Evolutionary conservation across 2,329 filamentous ascomycete genomes (phyloP).

Genomic region (Stachybotrys elegans): DNA sequence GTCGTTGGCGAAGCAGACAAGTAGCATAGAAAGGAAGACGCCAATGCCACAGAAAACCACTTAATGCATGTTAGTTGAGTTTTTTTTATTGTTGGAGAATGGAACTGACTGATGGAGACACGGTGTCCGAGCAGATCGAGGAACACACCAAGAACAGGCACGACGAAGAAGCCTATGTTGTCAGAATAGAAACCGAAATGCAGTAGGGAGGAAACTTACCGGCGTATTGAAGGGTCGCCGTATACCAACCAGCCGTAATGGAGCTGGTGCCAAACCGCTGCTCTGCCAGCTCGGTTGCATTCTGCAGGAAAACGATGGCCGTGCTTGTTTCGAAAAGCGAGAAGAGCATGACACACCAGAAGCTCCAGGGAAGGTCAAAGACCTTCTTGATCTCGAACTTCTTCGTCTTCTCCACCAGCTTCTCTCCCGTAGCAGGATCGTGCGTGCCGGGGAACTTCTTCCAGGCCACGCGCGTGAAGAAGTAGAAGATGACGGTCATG

Average conservation of each 20-base stretch:
- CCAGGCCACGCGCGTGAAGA: constrained; percentile 45
- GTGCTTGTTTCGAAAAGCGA: constrained; percentile 49
- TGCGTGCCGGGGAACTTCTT: constrained; percentile 35
- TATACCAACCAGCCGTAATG: constrained; percentile 51
- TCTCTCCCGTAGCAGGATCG: constrained; percentile 51
- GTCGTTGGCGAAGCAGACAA: constrained; percentile 41
- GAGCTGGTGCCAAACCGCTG: constrained; percentile 44
- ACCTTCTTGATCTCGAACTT: constrained; percentile 48
- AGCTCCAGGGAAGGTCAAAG: constrained; percentile 50
- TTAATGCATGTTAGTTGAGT: background rate
- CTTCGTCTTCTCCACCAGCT: constrained; percentile 50
- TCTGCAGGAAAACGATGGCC: constrained; percentile 43
- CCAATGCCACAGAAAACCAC: constrained; percentile 39
- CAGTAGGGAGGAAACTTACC: background rate
- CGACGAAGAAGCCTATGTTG: constrained; percentile 40
- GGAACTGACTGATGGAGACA: constrained; percentile 19
- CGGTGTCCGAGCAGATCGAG: constrained; percentile 47
- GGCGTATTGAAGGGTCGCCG: constrained; percentile 38
- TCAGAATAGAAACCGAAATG: background rate
- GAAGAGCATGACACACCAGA: constrained; percentile 44
- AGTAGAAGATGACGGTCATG: constrained; percentile 44
- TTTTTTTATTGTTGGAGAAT: background rate
- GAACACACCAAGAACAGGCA: constrained; percentile 44
- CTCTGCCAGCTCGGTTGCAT: constrained; percentile 52
- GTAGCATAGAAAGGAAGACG: constrained; percentile 41